A percentile compares a stretch with the other conserved stretches of the same genome.
Evolutionary conservation across 2,329 filamentous ascomycete species (phyloP).

Genomic region (Ceratocystis huliohia): DNA sequence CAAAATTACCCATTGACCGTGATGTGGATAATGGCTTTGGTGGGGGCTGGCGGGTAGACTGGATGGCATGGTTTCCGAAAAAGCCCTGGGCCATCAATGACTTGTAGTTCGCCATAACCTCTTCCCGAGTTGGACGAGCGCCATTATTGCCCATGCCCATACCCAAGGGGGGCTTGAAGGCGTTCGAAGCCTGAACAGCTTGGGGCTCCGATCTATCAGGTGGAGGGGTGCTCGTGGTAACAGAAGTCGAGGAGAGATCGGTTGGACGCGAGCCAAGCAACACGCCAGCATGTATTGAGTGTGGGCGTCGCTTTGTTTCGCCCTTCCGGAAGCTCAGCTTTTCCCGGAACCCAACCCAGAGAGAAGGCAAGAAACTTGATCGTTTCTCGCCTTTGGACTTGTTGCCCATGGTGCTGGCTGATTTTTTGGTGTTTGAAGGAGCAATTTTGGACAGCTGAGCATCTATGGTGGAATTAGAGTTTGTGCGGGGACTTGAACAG

Average conservation of each 20-base stretch:
- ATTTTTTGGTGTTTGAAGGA: slow-evolving; percentile 7
- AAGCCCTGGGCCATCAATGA: slow-evolving; percentile 45
- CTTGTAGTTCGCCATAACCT: slow-evolving; percentile 45
- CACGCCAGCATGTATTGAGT: slow-evolving; percentile 18
- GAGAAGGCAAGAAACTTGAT: slow-evolving; percentile 19
- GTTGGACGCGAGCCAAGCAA: not conserved
- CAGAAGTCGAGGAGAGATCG: not conserved
- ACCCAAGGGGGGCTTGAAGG: slow-evolving; percentile 5
- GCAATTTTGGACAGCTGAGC: slow-evolving; percentile 10
- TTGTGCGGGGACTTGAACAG: slow-evolving; percentile 18
- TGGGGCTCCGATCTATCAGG: not conserved
- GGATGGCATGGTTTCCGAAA: slow-evolving; percentile 46
- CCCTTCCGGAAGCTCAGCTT: slow-evolving; percentile 24
- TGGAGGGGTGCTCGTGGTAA: not conserved
- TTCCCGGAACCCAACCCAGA: slow-evolving; percentile 27
- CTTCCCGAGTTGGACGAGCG: slow-evolving; percentile 30
- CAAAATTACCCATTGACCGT: slow-evolving; percentile 19
- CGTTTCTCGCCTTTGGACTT: slow-evolving; percentile 19
- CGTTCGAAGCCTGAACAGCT: not conserved
- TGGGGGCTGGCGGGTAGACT: slow-evolving; percentile 40
- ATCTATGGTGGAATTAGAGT: slow-evolving; percentile 1
- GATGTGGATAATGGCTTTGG: slow-evolving; percentile 21
- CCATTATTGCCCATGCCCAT: slow-evolving; percentile 17
- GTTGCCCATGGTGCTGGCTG: slow-evolving; percentile 15
- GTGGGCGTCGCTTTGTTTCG: slow-evolving; percentile 16